These are phyloP conservation scores for Quillaja saponaria DNA, from an alignment of 306 rosid genomes.

Conservation along the genomic window DNA sequence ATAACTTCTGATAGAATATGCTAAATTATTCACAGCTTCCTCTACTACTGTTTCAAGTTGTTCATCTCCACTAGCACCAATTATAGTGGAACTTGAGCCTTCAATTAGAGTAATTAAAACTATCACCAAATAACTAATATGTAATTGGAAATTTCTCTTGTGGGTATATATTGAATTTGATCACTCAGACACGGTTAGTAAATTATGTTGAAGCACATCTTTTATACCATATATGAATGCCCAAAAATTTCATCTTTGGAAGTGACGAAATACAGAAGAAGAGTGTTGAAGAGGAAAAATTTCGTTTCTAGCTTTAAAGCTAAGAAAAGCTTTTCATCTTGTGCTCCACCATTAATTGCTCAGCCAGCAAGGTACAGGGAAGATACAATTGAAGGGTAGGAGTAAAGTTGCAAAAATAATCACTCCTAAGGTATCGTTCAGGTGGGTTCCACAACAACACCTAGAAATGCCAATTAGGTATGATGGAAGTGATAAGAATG, in stretches of 20 bases:
- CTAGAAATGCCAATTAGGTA: too few species aligned
- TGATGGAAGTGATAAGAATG: too few species aligned
- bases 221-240: constrained; percentile 34
- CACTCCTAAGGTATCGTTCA: constrained; percentile 1
- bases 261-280: constrained; percentile 2
- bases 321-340: constrained; percentile 45
- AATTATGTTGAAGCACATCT: constrained; percentile 33
- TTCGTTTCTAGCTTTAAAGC: constrained; percentile 65
- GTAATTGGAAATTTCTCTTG: constrained; percentile 18
- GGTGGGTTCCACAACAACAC: background rate
- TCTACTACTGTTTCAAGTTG: constrained; percentile 39
- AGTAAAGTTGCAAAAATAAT: constrained; percentile 16
- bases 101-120: too few species aligned
- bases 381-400: constrained; percentile 8
- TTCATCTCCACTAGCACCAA: constrained; percentile 43
- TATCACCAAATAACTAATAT: too few species aligned
- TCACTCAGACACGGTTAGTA: constrained; percentile 30
- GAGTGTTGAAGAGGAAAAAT: constrained; percentile 3
- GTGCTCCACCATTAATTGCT: constrained; percentile 29
- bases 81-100: constrained; percentile 30
- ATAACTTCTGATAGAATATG: constrained; percentile 34
- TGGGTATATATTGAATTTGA: constrained; percentile 48
- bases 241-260: constrained; percentile 14
- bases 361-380: constrained; percentile 5
- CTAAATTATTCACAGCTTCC: constrained; percentile 33